Percentiles rank a stretch among this genome's conserved stretches.
Evolutionary conservation across 179 eudicot species (phyloP).

Genomic region (Pouteria campechiana): DNA sequence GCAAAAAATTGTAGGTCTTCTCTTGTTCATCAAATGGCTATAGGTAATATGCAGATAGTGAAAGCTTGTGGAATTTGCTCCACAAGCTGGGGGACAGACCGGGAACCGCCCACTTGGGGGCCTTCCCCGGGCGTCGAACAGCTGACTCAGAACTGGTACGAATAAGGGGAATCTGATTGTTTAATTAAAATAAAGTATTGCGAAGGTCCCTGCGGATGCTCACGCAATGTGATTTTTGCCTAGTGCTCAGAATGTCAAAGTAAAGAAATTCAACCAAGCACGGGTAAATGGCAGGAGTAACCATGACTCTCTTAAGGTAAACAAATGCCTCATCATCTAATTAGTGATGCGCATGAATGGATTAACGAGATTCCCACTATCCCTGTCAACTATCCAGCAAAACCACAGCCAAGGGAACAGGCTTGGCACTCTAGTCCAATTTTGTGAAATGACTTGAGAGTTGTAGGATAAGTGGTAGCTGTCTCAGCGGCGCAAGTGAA

Average conservation of each 20-base stretch:
- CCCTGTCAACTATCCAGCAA: conserved; percentile 26
- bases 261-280: conserved; percentile 84
- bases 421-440: conserved; percentile 44
- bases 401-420: conserved; percentile 37
- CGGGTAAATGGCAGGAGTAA: conserved; percentile 84
- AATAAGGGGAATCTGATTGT: conserved; percentile 72
- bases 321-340: conserved; percentile 71
- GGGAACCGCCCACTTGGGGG: conserved; percentile 28
- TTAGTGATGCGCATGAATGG: conserved; percentile 26
- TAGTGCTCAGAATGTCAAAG: conserved; percentile 87
- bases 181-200: conserved; percentile 81
- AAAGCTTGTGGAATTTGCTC: too few species aligned
- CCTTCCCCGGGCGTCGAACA: conserved; percentile 58
- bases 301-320: conserved; percentile 91
- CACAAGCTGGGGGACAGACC: conserved; percentile 22
- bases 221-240: conserved; percentile 83
- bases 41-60: too few species aligned
- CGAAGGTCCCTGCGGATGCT: conserved; percentile 73
- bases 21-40: too few species aligned
- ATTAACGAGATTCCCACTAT: conserved; percentile 30
- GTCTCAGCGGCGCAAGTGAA: conserved; percentile 11
- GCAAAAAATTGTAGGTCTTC: too few species aligned
- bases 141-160: conserved; percentile 58
- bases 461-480: conserved; percentile 27
- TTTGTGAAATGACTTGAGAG: conserved; percentile 39